Conservation (phyloP, 2,329 filamentous ascomycete genomes). For the Neonectria ditissima region DNA sequence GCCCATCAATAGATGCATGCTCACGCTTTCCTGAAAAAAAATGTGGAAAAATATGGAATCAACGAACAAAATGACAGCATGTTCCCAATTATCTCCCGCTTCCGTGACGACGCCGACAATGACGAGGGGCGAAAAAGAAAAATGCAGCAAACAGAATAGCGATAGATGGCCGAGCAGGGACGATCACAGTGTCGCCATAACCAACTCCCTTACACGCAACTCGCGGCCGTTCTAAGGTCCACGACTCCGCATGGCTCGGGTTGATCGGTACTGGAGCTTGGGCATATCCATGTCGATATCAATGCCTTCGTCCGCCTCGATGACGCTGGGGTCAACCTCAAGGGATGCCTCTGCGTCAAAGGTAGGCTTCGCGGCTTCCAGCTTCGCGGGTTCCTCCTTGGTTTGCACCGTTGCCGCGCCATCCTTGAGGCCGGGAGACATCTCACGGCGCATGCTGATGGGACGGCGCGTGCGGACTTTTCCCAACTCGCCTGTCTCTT, state of each 20-base stretch:
- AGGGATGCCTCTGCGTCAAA: slow-evolving; percentile 41
- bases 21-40: slow-evolving; percentile 34
- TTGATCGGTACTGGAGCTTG: slow-evolving; percentile 57
- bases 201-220: slow-evolving; percentile 35
- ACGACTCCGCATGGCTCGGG: slow-evolving; percentile 53
- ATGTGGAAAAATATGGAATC: slow-evolving; percentile 21
- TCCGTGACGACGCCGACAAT: slow-evolving; percentile 38
- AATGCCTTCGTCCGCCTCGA: slow-evolving; percentile 58
- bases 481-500: slow-evolving; percentile 52
- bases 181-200: slow-evolving; percentile 29
- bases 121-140: slow-evolving; percentile 30
- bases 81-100: slow-evolving; percentile 25
- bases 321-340: slow-evolving; percentile 49
- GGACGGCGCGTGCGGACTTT: slow-evolving; percentile 64
- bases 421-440: slow-evolving; percentile 47
- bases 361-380: slow-evolving; percentile 38
- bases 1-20: slow-evolving; percentile 30
- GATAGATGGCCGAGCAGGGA: neutral
- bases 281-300: slow-evolving; percentile 54
- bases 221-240: slow-evolving; percentile 43
- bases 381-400: slow-evolving; percentile 44
- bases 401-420: slow-evolving; percentile 33
- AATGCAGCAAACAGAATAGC: slow-evolving; percentile 18
- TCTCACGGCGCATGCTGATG: slow-evolving; percentile 64
- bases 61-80: slow-evolving; percentile 23